A percentile compares a stretch with the other conserved stretches of the same genome.
phyloP scores from a whole-genome alignment of 768 basidiomycete genomes.

The Cystofilobasidium capitatum region DNA sequence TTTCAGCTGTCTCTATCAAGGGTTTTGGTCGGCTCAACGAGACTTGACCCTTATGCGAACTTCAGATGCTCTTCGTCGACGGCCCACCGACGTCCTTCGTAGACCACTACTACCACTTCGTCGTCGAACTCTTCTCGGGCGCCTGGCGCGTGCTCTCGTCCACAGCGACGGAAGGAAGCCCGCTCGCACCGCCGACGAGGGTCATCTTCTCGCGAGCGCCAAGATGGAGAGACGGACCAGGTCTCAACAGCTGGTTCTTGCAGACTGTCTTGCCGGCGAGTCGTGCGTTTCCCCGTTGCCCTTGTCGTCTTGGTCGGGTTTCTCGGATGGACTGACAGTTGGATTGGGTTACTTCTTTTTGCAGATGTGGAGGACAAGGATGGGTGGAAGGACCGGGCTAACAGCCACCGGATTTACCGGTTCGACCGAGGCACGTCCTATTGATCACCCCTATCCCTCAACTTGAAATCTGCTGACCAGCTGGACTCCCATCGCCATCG shows the following conservation, averaged over 20 bases:
- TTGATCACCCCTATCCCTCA: not conserved
- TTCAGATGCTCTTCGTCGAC: constrained; percentile 16
- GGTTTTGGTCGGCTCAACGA: not conserved
- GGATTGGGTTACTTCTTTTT: not conserved
- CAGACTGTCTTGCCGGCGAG: constrained; percentile 7
- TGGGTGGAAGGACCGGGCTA: constrained; percentile 9
- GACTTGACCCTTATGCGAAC: not conserved
- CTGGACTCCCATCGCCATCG: not conserved
- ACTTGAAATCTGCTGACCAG: not conserved
- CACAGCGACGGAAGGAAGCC: not conserved
- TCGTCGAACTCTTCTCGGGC: constrained; percentile 21
- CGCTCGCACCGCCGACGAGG: constrained; percentile 8
- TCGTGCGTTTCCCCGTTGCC: not conserved
- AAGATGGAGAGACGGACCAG: constrained; percentile 20
- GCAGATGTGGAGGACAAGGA: constrained; percentile 12
- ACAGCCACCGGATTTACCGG: constrained; percentile 9
- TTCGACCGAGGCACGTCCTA: constrained; percentile 9
- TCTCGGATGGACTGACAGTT: too few relatives aligned
- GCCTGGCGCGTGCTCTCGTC: constrained; percentile 17
- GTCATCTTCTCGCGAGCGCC: constrained; percentile 17
- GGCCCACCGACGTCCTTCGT: not conserved
- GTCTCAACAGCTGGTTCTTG: constrained; percentile 24
- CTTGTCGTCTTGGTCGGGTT: not conserved
- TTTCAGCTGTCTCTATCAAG: not conserved
- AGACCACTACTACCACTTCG: constrained; percentile 24